phyloP scores from a whole-genome alignment of 768 basidiomycete species.

The Phaeotremella skinneri region DNA sequence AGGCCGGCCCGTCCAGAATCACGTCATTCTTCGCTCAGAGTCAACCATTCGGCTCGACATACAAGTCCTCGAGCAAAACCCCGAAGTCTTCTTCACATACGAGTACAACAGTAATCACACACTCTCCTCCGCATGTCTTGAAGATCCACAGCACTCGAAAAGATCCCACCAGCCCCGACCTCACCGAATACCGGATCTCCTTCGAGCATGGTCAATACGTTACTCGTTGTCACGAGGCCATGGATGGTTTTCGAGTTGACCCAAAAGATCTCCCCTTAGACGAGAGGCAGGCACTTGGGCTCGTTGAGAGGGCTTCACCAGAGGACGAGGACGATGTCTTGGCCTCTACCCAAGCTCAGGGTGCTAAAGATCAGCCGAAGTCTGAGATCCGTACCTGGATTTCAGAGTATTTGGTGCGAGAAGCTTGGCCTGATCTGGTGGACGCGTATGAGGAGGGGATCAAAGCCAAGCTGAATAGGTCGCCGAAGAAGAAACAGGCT shows the following conservation, averaged over 20 bases:
- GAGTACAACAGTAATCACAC: slow-evolving; percentile 50
- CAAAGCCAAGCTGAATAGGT: slow-evolving; percentile 56
- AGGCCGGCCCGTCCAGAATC: slow-evolving; percentile 16
- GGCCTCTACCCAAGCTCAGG: neutral
- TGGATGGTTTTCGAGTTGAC: slow-evolving; percentile 61
- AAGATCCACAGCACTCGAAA: slow-evolving; percentile 65
- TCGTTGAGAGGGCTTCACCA: slow-evolving; percentile 55
- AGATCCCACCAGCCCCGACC: slow-evolving; percentile 68
- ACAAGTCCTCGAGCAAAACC: slow-evolving; percentile 58
- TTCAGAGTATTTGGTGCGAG: slow-evolving; percentile 71
- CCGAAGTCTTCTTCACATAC: slow-evolving; percentile 58
- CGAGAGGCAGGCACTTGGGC: slow-evolving; percentile 51
- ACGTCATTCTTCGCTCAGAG: slow-evolving; percentile 52
- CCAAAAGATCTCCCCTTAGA: slow-evolving; percentile 55
- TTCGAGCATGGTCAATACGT: slow-evolving; percentile 68
- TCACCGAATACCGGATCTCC: slow-evolving; percentile 75
- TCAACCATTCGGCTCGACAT: slow-evolving; percentile 49
- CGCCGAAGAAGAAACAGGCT: slow-evolving; percentile 55
- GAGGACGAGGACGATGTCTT: slow-evolving; percentile 55
- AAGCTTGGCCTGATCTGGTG: slow-evolving; percentile 67
- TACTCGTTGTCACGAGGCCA: slow-evolving; percentile 63
- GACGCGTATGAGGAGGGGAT: slow-evolving; percentile 64
- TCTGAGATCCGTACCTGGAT: slow-evolving; percentile 72
- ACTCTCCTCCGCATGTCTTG: slow-evolving; percentile 53
- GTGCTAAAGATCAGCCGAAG: slow-evolving; percentile 48